Percentiles rank a stretch among this genome's conserved stretches.
Evolutionary conservation across 2,329 filamentous ascomycete genomes (phyloP).

Genomic region (Cercospora beticola): DNA sequence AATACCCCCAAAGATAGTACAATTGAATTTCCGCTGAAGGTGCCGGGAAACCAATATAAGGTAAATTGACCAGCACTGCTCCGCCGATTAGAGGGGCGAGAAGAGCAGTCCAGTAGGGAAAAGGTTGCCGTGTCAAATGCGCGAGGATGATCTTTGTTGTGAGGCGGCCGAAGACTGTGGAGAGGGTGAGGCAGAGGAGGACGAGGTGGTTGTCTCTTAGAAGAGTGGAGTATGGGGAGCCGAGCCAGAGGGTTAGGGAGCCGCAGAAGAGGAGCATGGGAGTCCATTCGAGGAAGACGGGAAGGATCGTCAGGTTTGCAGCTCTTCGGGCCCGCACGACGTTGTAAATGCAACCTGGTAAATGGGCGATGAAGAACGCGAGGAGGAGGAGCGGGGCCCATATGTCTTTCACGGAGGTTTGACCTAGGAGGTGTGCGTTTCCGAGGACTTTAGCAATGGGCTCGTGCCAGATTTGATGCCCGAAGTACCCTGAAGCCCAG

Average conservation of each 20-base stretch:
- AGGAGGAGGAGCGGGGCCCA: conserved; percentile 67
- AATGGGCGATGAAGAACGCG: conserved; percentile 59
- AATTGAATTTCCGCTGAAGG: conserved; percentile 65
- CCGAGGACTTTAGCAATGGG: conserved; percentile 71
- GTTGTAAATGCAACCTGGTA: conserved; percentile 87
- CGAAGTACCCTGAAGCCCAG: conserved; percentile 81
- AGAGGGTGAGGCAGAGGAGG: conserved; percentile 88
- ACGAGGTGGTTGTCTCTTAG: conserved; percentile 82
- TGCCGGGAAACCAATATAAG: conserved; percentile 68
- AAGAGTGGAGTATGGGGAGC: conserved; percentile 81
- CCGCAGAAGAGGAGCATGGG: conserved; percentile 81
- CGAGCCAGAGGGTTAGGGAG: conserved; percentile 79
- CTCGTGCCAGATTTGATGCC: conserved; percentile 80
- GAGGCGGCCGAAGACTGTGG: conserved; percentile 97
- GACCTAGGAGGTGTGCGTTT: conserved; percentile 61
- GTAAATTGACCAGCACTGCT: conserved; percentile 78
- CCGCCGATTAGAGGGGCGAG: conserved; percentile 83
- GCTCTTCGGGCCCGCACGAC: conserved; percentile 73
- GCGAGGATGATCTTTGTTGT: conserved; percentile 99
- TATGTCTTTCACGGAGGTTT: conserved; percentile 77
- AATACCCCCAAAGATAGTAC: conserved; percentile 79
- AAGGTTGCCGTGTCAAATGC: conserved; percentile 87
- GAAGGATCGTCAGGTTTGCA: conserved; percentile 70
- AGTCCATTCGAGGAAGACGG: conserved; percentile 90
- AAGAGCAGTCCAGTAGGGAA: conserved; percentile 95